Conservation (phyloP, 441 rosid genomes). For the Melastoma candidum region DNA sequence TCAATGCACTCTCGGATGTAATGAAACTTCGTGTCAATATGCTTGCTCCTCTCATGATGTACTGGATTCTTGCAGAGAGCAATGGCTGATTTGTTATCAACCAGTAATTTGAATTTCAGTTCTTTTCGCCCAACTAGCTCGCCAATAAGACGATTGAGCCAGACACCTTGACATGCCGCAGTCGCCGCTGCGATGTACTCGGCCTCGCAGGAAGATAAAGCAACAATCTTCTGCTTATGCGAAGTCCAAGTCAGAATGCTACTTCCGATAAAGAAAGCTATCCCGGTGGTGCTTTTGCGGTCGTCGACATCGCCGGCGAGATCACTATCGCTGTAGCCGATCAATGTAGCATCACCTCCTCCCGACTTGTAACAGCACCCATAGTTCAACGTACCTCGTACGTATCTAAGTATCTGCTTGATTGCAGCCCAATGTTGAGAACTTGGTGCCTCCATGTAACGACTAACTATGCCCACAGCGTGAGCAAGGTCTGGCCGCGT, state of each 20-base stretch:
- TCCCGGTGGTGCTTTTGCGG: not conserved
- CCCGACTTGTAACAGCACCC: not conserved
- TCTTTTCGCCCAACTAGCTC: not conserved
- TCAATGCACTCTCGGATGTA: conserved; percentile 1
- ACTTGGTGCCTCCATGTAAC: no score
- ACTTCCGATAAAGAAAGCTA: not conserved
- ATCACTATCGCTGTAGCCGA: conserved; percentile 2
- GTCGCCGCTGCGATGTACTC: conserved; percentile 1
- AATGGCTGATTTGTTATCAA: conserved; percentile 3
- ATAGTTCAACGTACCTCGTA: not conserved
- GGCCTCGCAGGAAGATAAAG: conserved; percentile 4
- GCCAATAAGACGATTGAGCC: not conserved
- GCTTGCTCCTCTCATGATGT: not conserved
- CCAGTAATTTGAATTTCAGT: not conserved
- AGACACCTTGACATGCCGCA: not conserved
- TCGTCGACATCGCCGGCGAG: no score
- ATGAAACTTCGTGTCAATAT: not conserved
- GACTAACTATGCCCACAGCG: not conserved
- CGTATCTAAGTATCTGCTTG: not conserved
- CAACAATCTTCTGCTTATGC: conserved; percentile 1
- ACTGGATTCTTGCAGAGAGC: not conserved
- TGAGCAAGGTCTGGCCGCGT: no score
- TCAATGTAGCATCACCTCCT: not conserved
- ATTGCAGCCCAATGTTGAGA: not conserved
- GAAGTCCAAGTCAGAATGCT: not conserved